Evolutionary conservation across 768 basidiomycete genomes (phyloP).

Genomic region (Calocybe cyanea): DNA sequence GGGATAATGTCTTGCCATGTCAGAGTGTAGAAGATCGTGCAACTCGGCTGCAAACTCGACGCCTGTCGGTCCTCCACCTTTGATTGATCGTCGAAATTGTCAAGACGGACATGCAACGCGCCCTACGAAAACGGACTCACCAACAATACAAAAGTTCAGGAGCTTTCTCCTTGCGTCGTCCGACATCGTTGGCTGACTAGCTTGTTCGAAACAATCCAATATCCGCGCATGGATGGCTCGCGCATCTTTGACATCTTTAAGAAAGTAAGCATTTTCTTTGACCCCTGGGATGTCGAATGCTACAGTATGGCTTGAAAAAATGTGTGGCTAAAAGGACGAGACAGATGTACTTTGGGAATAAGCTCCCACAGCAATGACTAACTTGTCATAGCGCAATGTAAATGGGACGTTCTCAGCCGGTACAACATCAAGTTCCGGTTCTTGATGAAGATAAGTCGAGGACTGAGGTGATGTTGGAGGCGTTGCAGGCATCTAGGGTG

Average conservation of each 20-base stretch:
- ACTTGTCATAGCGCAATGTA: conserved; percentile 68
- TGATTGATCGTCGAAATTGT: conserved; percentile 1
- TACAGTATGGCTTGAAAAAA: conserved; percentile 20
- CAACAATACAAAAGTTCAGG: conserved; percentile 85
- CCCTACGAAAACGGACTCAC: too few relatives aligned
- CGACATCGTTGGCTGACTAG: conserved; percentile 73
- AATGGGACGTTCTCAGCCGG: conserved; percentile 43
- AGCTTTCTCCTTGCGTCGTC: conserved; percentile 72
- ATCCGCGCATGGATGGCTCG: conserved; percentile 66
- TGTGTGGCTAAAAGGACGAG: background rate
- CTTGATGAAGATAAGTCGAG: background rate
- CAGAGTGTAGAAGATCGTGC: conserved; percentile 70
- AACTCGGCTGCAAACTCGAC: conserved; percentile 84
- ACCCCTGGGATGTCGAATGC: conserved; percentile 73
- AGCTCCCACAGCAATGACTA: conserved; percentile 82
- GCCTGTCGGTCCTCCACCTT: conserved; percentile 75
- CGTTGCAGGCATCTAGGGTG: conserved; percentile 9
- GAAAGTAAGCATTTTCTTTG: conserved; percentile 77
- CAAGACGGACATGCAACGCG: background rate
- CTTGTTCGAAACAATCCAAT: conserved; percentile 88
- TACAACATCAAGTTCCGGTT: conserved; percentile 4
- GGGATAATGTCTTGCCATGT: conserved; percentile 61
- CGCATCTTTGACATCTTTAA: conserved; percentile 78
- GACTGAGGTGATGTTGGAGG: background rate
- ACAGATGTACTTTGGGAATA: conserved; percentile 67